These are phyloP conservation scores for Tuber indicum DNA, from an alignment of 495 filamentous ascomycete species.

Conservation along the genomic window DNA sequence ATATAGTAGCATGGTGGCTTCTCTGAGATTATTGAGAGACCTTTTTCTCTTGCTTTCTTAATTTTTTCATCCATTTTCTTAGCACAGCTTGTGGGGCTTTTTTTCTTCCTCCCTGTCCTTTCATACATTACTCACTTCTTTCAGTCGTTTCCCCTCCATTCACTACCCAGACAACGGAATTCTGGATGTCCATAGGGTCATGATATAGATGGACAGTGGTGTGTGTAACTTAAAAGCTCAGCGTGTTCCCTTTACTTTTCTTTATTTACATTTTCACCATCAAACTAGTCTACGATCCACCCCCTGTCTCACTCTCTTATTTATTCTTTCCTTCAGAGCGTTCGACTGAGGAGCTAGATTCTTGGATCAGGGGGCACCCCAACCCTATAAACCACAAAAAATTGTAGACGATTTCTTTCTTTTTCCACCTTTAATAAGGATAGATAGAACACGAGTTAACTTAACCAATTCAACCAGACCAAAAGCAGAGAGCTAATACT, in stretches of 20 bases:
- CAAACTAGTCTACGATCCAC: background rate
- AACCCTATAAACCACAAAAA: constrained; percentile 2
- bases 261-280: background rate
- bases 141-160: background rate
- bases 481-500: background rate
- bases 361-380: background rate
- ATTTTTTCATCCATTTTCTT: constrained; percentile 17
- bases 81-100: constrained; percentile 9
- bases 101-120: constrained; percentile 43
- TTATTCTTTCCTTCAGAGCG: background rate
- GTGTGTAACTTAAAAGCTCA: constrained; percentile 5
- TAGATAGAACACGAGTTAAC: constrained; percentile 4
- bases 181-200: background rate
- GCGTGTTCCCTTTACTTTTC: background rate
- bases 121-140: constrained; percentile 12
- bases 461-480: background rate
- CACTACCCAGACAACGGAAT: background rate
- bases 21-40: constrained; percentile 20
- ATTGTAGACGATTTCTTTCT: constrained; percentile 1
- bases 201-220: constrained; percentile 1
- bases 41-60: constrained; percentile 21
- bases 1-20: constrained; percentile 13
- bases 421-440: background rate
- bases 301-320: background rate
- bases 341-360: background rate